These are phyloP conservation scores for Nakazawaea populi DNA, from an alignment of 805 yeast species.

Conservation along the genomic window DNA sequence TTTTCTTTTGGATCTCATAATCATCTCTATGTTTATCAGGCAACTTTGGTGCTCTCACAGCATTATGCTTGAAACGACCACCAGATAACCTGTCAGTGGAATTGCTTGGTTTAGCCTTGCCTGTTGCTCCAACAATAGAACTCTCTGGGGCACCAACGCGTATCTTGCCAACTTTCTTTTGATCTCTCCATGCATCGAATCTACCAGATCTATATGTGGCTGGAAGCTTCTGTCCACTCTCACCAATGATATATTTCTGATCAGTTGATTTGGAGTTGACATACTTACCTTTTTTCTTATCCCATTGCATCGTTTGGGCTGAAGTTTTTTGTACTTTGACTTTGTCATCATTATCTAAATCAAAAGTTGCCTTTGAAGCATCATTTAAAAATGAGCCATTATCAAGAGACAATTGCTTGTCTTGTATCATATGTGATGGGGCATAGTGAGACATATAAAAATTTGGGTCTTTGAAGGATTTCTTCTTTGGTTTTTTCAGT, in stretches of 20 bases:
- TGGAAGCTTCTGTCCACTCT: slow-evolving; percentile 87
- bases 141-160: slow-evolving; percentile 51
- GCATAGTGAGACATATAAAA: slow-evolving; percentile 88
- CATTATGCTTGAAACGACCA: slow-evolving; percentile 66
- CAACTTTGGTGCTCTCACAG: slow-evolving; percentile 71
- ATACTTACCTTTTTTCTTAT: slow-evolving; percentile 85
- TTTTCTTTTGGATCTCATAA: slow-evolving; percentile 73
- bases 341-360: slow-evolving; percentile 66
- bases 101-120: slow-evolving; percentile 28
- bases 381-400: slow-evolving; percentile 67
- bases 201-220: slow-evolving; percentile 89
- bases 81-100: slow-evolving; percentile 24
- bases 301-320: slow-evolving; percentile 77
- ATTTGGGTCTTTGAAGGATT: slow-evolving; percentile 67
- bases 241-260: slow-evolving; percentile 87
- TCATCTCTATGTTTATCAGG: slow-evolving; percentile 93
- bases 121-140: slow-evolving; percentile 21
- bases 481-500: slow-evolving; percentile 26
- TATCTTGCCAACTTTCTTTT: slow-evolving; percentile 47
- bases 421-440: slow-evolving; percentile 73
- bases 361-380: slow-evolving; percentile 84
- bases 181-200: slow-evolving; percentile 86
- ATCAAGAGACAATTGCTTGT: slow-evolving; percentile 57
- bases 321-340: slow-evolving; percentile 60
- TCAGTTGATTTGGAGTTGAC: slow-evolving; percentile 75